Conservation (phyloP, 1,284 basidiomycete genomes). For the Cryptococcus hybrid region DNA sequence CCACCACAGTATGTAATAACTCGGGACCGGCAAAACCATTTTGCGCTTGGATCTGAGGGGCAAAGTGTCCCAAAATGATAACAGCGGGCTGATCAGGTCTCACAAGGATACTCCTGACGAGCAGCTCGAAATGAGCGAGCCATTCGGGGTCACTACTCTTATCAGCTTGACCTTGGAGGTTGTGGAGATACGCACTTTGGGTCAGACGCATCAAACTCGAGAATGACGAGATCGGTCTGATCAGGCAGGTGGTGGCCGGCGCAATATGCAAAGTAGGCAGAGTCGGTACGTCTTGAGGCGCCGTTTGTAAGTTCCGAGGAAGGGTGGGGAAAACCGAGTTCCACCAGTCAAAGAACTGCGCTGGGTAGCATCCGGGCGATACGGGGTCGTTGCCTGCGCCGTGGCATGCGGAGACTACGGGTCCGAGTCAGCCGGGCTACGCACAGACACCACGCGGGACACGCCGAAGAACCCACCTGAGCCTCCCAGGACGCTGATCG, state of each 20-base stretch:
- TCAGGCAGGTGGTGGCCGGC: conserved; percentile 87
- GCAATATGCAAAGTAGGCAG: conserved; percentile 91
- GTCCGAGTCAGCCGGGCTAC: too few relatives aligned
- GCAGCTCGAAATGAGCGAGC: conserved; percentile 81
- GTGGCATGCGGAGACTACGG: conserved; percentile 81
- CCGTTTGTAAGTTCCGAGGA: conserved; percentile 93
- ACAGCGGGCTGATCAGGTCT: conserved; percentile 86
- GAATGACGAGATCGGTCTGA: conserved; percentile 82
- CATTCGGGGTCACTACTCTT: conserved; percentile 62
- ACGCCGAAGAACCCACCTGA: conserved; percentile 62
- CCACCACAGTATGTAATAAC: conserved; percentile 78
- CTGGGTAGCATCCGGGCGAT: conserved; percentile 79
- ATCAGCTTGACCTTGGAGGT: neutral
- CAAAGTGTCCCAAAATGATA: conserved; percentile 86
- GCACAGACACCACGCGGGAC: neutral
- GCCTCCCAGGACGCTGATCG: conserved; percentile 86
- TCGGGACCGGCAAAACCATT: conserved; percentile 85
- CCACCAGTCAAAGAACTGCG: conserved; percentile 94
- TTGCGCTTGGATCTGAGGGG: conserved; percentile 70
- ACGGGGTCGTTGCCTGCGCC: conserved; percentile 90
- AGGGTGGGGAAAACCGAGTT: conserved; percentile 88
- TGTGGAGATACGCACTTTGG: conserved; percentile 60
- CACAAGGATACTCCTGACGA: conserved; percentile 82
- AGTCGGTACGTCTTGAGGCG: conserved; percentile 81
- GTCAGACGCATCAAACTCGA: conserved; percentile 89